These are phyloP conservation scores for Aspergillus uvarum DNA, from an alignment of 2,329 filamentous ascomycete genomes.

Conservation along the genomic window DNA sequence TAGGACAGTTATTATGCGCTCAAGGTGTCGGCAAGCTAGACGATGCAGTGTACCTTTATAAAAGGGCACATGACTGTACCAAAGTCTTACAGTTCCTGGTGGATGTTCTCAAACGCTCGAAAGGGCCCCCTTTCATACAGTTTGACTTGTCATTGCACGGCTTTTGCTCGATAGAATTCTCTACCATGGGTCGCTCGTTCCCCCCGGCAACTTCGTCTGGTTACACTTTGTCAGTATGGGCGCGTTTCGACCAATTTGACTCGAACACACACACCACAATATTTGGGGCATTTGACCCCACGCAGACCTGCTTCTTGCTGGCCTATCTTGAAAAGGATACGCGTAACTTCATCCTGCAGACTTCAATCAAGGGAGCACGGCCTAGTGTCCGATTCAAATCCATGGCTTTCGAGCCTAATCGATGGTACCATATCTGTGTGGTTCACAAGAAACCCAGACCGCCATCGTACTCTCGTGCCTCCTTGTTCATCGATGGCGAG, in stretches of 20 bases:
- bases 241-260: slow-evolving; percentile 85
- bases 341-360: slow-evolving; percentile 91
- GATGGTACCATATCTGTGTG: slow-evolving; percentile 92
- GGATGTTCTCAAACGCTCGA: slow-evolving; percentile 70
- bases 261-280: slow-evolving; percentile 83
- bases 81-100: slow-evolving; percentile 68
- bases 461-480: slow-evolving; percentile 74
- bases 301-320: slow-evolving; percentile 89
- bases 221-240: slow-evolving; percentile 89
- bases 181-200: slow-evolving; percentile 80
- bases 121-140: slow-evolving; percentile 80
- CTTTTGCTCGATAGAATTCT: slow-evolving; percentile 84
- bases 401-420: slow-evolving; percentile 68
- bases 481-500: slow-evolving; percentile 87
- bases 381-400: slow-evolving; percentile 94
- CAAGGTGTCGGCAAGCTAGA: slow-evolving; percentile 78
- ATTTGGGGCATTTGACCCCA: slow-evolving; percentile 90
- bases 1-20: slow-evolving; percentile 68
- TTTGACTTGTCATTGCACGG: slow-evolving; percentile 89
- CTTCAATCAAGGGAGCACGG: slow-evolving; percentile 79
- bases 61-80: slow-evolving; percentile 53
- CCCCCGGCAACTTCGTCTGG: slow-evolving; percentile 76
- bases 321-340: slow-evolving; percentile 93
- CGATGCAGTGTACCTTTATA: slow-evolving; percentile 75
- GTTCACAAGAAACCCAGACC: slow-evolving; percentile 79